A percentile compares a stretch with the other conserved stretches of the same genome.
Conservation (phyloP, 441 rosid genomes). For the Syzygium syzygioides region DNA sequence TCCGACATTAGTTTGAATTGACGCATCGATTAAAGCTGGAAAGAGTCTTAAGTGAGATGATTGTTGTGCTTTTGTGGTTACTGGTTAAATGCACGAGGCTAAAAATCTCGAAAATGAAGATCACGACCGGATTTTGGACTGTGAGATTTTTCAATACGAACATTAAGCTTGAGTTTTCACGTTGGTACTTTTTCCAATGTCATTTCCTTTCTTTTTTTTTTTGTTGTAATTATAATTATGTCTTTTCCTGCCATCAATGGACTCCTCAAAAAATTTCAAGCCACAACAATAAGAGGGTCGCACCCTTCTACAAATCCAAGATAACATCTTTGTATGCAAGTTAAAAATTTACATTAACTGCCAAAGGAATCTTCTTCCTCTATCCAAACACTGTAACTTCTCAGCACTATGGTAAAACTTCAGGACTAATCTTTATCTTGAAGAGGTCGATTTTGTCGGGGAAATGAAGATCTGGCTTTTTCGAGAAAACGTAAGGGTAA, state of each 20-base stretch:
- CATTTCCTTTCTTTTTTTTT: not conserved
- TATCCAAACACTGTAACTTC: not conserved
- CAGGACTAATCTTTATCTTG: not conserved
- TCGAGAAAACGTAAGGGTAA: not conserved
- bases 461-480: not conserved
- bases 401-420: not conserved
- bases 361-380: not conserved
- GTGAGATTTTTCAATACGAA: not conserved
- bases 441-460: not conserved
- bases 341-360: not conserved
- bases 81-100: not conserved
- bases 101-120: not conserved
- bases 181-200: fast-evolving
- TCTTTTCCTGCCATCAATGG: not conserved
- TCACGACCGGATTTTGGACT: not conserved
- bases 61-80: not conserved
- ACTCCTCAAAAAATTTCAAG: not conserved
- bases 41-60: not conserved
- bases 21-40: not conserved
- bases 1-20: not conserved
- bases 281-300: not conserved
- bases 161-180: not conserved
- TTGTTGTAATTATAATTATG: not conserved
- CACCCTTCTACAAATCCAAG: not conserved
- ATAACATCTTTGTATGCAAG: not conserved